These are phyloP conservation scores for Fusarium torulosum DNA, from an alignment of 2,329 filamentous ascomycete genomes.

Conservation along the genomic window DNA sequence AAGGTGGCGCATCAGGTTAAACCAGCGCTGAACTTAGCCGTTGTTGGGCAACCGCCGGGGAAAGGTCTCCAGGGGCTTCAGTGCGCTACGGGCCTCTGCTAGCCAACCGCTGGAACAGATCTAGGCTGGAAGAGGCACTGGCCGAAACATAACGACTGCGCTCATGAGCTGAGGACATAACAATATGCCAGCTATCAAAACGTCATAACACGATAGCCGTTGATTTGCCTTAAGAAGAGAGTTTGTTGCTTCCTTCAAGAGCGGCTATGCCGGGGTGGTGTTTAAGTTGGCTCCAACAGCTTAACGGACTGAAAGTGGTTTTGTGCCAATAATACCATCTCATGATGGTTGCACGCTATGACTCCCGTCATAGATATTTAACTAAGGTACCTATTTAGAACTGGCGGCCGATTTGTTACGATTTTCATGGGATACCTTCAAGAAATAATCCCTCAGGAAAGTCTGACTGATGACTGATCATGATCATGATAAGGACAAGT, in stretches of 20 bases:
- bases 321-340: slow-evolving; percentile 3
- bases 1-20: slow-evolving; percentile 25
- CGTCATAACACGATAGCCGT: slow-evolving; percentile 12
- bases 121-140: slow-evolving; percentile 39
- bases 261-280: neutral
- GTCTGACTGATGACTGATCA: slow-evolving; percentile 4
- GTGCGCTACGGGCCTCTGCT: slow-evolving; percentile 27
- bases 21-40: slow-evolving; percentile 20
- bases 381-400: neutral
- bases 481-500: slow-evolving; percentile 30
- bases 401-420: neutral
- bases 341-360: slow-evolving; percentile 34
- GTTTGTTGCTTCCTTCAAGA: neutral
- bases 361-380: slow-evolving; percentile 22
- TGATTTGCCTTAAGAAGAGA: neutral
- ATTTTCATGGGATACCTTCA: neutral
- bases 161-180: slow-evolving; percentile 1
- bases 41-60: slow-evolving; percentile 39
- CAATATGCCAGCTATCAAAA: too few species aligned
- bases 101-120: slow-evolving; percentile 39
- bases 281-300: neutral
- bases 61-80: slow-evolving; percentile 32
- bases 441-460: neutral
- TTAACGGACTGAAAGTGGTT: neutral
- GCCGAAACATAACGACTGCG: slow-evolving; percentile 20